Percentiles rank a stretch among this genome's conserved stretches.
Evolutionary conservation across 495 filamentous ascomycete genomes (phyloP).

Genomic region (Xylaria castorea): DNA sequence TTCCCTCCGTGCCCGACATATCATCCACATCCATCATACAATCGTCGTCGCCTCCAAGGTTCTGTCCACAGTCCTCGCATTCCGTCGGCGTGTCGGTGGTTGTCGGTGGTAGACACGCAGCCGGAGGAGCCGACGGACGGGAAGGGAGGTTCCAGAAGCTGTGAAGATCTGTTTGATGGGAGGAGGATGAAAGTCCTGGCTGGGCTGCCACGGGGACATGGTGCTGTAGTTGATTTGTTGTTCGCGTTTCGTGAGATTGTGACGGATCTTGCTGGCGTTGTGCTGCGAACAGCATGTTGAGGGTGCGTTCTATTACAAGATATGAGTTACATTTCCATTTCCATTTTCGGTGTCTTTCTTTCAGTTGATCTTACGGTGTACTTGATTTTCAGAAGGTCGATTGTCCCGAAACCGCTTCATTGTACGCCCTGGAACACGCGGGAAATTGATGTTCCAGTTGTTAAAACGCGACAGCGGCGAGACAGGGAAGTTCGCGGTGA

Average conservation of each 20-base stretch:
- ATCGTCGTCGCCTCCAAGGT: constrained; percentile 33
- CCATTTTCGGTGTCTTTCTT: not conserved
- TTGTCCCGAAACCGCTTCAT: constrained; percentile 59
- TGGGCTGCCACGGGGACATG: constrained; percentile 24
- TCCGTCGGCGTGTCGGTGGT: constrained; percentile 32
- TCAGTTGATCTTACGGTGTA: constrained; percentile 46
- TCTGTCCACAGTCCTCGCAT: constrained; percentile 54
- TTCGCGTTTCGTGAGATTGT: not conserved
- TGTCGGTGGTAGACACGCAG: constrained; percentile 6
- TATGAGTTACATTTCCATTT: constrained; percentile 19
- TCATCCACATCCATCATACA: constrained; percentile 43
- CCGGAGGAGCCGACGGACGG: constrained; percentile 16
- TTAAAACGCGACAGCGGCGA: constrained; percentile 3
- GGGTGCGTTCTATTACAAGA: constrained; percentile 50
- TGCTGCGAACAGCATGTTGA: constrained; percentile 54
- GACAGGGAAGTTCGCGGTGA: constrained; percentile 16
- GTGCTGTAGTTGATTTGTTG: constrained; percentile 22
- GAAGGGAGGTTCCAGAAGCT: constrained; percentile 55
- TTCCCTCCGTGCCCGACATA: constrained; percentile 26
- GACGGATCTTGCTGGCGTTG: constrained; percentile 44
- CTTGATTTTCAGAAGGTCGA: constrained; percentile 54
- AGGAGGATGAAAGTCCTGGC: constrained; percentile 20
- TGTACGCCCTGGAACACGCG: constrained; percentile 52
- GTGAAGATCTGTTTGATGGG: constrained; percentile 51
- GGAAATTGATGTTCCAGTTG: constrained; percentile 25